phyloP scores from a whole-genome alignment of 441 rosid genomes.

The Syzygium syzygioides region DNA sequence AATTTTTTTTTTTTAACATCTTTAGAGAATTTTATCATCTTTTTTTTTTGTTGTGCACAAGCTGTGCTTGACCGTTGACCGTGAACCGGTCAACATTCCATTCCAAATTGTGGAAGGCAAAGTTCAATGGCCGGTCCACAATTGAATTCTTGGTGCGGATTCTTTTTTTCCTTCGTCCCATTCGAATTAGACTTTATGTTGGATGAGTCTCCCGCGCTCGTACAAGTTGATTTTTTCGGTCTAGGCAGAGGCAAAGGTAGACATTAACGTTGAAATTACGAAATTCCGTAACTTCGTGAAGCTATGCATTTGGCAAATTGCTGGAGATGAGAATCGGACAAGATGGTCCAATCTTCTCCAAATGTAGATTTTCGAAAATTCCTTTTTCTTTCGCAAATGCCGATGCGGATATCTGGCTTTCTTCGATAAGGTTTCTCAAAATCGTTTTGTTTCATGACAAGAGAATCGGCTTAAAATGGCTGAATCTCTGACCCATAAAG shows the following conservation, averaged over 20 bases:
- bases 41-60: neutral
- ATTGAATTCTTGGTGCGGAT: neutral
- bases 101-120: neutral
- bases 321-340: neutral
- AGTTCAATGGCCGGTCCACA: neutral
- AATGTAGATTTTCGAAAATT: neutral
- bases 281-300: neutral
- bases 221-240: neutral
- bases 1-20: neutral
- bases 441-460: neutral
- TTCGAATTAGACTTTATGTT: neutral
- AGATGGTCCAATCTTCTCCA: neutral
- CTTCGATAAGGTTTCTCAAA: neutral
- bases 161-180: neutral
- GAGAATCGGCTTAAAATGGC: neutral
- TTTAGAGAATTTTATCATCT: neutral
- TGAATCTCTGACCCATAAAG: neutral
- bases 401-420: neutral
- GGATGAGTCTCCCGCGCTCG: neutral
- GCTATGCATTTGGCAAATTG: neutral
- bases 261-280: accelerated
- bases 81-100: neutral
- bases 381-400: no score
- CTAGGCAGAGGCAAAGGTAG: neutral
- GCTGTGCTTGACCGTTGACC: neutral